Base-by-base conservation (phyloP, 768 basidiomycete genomes). In the Trametes gibbosa region DNA sequence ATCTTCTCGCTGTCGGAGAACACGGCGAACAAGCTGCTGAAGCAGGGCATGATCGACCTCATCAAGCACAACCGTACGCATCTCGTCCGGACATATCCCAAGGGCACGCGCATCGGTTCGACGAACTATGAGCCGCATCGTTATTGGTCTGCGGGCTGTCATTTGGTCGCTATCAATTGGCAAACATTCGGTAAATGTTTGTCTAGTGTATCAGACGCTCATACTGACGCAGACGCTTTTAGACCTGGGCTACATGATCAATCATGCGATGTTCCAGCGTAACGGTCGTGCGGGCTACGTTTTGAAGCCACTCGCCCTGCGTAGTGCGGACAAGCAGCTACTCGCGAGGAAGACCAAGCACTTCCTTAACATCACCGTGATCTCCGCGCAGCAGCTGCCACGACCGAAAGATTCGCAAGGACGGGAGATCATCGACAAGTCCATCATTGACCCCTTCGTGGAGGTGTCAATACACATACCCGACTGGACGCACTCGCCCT, bases 111-210 rank as follows among this genome's bases (percentile, higher is more conserved):
- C 39, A 77, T 98, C 34, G 86, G 78, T 58, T 94, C 90, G 63
- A 85, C 85, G 23, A 98, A 98, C 68, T 98, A 88, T 66, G 81
- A 89, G 61, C 95, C 95, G 7, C 87, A 94, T 72, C 81, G 85
- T 17, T 95, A 85, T 69, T 99, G 96, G 96, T 84, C 85, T 0
- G 85, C 85, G 2, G 96, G 96, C 0, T 82, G 85, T 13, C 95
- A 98, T 71, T 73, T 98, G 5, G 94, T 95, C 0, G 94, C 96
- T 8, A 80, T 99, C 54, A 99, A 99, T 72, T 98, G 95, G 94
- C 96, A 99, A 73, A 98, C 95, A 0, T 87, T 87, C 64, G 95
- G 94, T 95, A 68, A 24, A 27, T 23, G 19, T 23, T 0, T 35
- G 16, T 17, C 4, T 16, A 17, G 23, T 13, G n/a, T 21, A 39